Evolutionary conservation across 2,329 filamentous ascomycete species (phyloP).

Genomic region (Fusarium sp.): DNA sequence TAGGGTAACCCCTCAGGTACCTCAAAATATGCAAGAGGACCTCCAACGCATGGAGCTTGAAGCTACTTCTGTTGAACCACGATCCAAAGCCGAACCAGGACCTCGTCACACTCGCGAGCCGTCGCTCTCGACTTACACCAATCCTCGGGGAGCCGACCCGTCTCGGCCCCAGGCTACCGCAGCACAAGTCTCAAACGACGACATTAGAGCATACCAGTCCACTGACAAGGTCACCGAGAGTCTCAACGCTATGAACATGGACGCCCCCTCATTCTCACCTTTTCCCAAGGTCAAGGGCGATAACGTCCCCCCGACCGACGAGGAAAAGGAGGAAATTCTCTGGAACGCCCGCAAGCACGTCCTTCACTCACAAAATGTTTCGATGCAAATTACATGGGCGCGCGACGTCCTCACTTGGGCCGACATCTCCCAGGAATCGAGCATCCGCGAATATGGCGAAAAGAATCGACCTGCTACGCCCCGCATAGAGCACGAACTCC

Average conservation of each 20-base stretch:
- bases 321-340: conserved; percentile 90
- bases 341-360: conserved; percentile 86
- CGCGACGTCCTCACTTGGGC: conserved; percentile 91
- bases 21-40: conserved; percentile 95
- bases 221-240: conserved; percentile 51
- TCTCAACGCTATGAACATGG: conserved; percentile 59
- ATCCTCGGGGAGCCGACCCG: conserved; percentile 45
- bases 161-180: conserved; percentile 48
- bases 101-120: conserved; percentile 57
- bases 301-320: conserved; percentile 92
- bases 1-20: conserved; percentile 94
- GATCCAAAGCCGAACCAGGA: conserved; percentile 48
- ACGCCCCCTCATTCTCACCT: conserved; percentile 84
- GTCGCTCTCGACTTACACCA: conserved; percentile 56
- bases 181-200: conserved; percentile 52
- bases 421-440: conserved; percentile 82
- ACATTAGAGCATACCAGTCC: conserved; percentile 54
- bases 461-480: conserved; percentile 78
- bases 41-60: conserved; percentile 90
- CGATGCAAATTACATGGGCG: conserved; percentile 97
- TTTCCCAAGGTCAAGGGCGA: conserved; percentile 89
- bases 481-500: conserved; percentile 86
- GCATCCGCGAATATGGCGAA: conserved; percentile 69
- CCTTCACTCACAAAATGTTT: conserved; percentile 91
- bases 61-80: conserved; percentile 63